Base-by-base conservation (phyloP, 2,329 filamentous ascomycete species). In the Pleurostoma richardsiae region DNA sequence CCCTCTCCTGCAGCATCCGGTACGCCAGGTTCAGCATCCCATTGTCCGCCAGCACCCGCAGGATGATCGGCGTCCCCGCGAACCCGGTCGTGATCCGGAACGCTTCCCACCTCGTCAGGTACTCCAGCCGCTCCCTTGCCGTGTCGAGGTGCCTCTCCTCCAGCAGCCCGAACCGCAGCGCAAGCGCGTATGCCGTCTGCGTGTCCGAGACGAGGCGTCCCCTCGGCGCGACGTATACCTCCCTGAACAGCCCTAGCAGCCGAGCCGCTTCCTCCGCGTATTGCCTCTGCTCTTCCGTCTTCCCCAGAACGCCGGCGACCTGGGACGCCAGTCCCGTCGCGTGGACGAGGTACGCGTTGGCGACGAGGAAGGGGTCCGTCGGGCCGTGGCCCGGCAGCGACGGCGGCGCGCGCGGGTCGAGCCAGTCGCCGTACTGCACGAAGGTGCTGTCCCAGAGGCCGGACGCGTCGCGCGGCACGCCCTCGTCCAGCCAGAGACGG, bases 351-450 rank as follows among this genome's bases (percentile, higher is more conserved):
- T 60, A 64, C 4, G 57, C 59, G 41, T 64, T 58, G 2, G 60
- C 60, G 4, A 63, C 57, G 19, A 59, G 52, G 42, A 56, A 54
- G 6, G 54, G 47, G 30, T 62, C 55, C 1, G 60, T 64, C 10
- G 52, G 54, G 4, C 54, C 59, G 19, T 51, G 46, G 28, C 49
- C 56, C 3, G 61, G 60, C 29, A 54, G 46, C n/a, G 51, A 40
- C 6, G 57, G 54, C 6, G 62, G 60, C 3, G 62, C 60, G 31
- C 52, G 51, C 1, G 62, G 62, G 40, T 63, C 62, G 3, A 65
- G 54, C 62, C 62, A 60, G 42, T 63, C 61, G 10, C 61, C 63
- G 8, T 59, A 53, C 50, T 66, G 62, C 29, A 46, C 53, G 1
- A 36, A 33, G 28, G 41, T 44, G 4, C 47, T 46, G 38, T 54